Base-by-base conservation (phyloP, 2,329 filamentous ascomycete species). In the Ophiobolus disseminans region DNA sequence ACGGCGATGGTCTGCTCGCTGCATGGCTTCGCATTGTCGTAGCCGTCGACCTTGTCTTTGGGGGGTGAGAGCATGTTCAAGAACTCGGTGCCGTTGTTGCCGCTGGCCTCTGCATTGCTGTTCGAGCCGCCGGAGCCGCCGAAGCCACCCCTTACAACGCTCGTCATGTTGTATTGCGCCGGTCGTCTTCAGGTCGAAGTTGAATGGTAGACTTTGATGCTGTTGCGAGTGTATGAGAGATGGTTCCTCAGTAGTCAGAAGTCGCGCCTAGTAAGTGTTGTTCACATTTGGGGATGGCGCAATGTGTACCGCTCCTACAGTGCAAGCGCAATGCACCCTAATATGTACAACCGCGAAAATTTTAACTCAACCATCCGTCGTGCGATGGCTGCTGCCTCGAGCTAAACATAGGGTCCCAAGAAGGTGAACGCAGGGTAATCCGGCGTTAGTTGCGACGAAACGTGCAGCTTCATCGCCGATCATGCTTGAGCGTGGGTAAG, bases 31-130 rank as follows among this genome's bases (percentile, higher is more conserved):
- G 66, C 65, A 42, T 62, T 73, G 57, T 74, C 65, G 57, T 75
- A 77, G 47, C 62, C 61, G 30, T 68, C 56, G 26, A 76, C 57
- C 16, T 65, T 62, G 21, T 58, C 53, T 20, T 68, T 64, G 7
- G 73, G 72, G 14, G 75, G 73, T 4, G 65, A 55, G 8, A 74
- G 62, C 45, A 72, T 66, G 34, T 68, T 65, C 48, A 75, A 64
- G 56, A 76, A 77, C 52, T 75, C 68, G 38, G 73, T 74, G 48
- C 67, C 69, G n/a, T 57, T 46, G 39, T 60, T 63, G 40, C 45
- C 20, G 47, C 37, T 54, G 22, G 37, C 28, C 40, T 44, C 46
- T 21, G 52, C 52, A 35, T 45, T 58, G 47, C 61, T 50, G 3
- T 41, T 57, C 2, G 55, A 30, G 48, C 44, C 37, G 43, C 55